Percentiles rank a stretch among this genome's conserved stretches.
These are phyloP conservation scores for Cymbopogon citratus DNA, from an alignment of 176 grass and related monocot species.

Conservation along the genomic window DNA sequence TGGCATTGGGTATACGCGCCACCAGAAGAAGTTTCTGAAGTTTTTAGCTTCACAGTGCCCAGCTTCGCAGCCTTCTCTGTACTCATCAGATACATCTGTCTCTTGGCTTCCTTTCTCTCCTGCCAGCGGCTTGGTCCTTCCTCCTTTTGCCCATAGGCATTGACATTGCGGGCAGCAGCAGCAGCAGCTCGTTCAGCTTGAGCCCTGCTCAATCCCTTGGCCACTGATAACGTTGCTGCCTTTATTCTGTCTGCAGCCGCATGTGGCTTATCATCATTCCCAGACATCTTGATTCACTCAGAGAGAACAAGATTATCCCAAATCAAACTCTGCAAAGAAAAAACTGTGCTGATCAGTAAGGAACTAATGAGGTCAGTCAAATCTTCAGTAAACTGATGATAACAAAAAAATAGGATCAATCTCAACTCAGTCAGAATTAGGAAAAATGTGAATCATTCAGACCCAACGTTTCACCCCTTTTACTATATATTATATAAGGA, in stretches of 20 bases:
- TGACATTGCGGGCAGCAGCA: constrained; percentile 61
- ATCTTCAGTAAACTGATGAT: not conserved
- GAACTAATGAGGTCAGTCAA: not conserved
- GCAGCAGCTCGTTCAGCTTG: constrained; percentile 66
- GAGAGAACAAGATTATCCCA: not conserved
- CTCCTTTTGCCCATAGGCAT: constrained; percentile 89
- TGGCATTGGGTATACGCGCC: constrained; percentile 52
- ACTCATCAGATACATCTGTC: constrained; percentile 85
- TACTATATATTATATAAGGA: not conserved
- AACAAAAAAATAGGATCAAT: not conserved
- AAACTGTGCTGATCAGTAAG: not conserved
- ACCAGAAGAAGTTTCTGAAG: constrained; percentile 27
- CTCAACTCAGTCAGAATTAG: not conserved
- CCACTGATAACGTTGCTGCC: constrained; percentile 48
- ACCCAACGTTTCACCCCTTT: not conserved
- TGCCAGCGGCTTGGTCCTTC: constrained; percentile 72
- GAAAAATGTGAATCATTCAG: not conserved
- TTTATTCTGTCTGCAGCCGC: constrained; percentile 50
- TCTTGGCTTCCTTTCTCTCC: constrained; percentile 81
- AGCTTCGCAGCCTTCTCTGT: constrained; percentile 65
- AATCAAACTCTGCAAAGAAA: constrained; percentile 16
- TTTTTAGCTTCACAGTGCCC: constrained; percentile 53
- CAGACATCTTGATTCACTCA: constrained; percentile 44
- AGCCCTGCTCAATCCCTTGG: constrained; percentile 70
- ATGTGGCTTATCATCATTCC: constrained; percentile 47